phyloP scores from a whole-genome alignment of 179 eudicot species.

The Actinidia chinensis region DNA sequence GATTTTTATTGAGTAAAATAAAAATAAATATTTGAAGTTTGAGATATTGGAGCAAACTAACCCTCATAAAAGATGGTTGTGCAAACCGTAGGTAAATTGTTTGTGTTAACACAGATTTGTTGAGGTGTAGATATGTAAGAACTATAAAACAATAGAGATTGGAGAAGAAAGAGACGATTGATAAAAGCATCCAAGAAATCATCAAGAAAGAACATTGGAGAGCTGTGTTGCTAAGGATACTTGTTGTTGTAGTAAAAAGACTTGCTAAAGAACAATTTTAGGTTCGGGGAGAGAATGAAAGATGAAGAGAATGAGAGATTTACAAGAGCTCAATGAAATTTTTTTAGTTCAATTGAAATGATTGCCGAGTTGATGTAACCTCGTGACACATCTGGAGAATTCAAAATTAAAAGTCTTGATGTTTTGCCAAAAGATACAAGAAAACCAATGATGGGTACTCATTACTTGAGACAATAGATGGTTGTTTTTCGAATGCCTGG shows the following conservation, averaged over 20 bases:
- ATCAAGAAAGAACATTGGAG: too few species aligned
- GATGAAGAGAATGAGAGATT: too few species aligned
- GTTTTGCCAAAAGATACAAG: not conserved
- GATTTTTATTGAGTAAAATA: too few species aligned
- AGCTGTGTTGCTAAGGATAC: not conserved
- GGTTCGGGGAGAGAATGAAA: slow-evolving; percentile 23
- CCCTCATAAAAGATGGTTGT: too few species aligned
- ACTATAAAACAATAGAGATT: too few species aligned
- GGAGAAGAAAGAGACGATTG: too few species aligned
- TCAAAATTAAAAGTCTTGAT: not conserved
- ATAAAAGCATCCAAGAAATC: too few species aligned
- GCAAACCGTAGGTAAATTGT: too few species aligned
- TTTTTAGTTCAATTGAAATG: slow-evolving; percentile 29
- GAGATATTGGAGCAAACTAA: too few species aligned
- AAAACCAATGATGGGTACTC: not conserved
- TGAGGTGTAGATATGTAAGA: too few species aligned
- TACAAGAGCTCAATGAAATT: slow-evolving; percentile 27
- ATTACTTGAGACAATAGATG: not conserved
- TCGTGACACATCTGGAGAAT: slow-evolving; percentile 5
- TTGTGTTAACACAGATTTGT: too few species aligned
- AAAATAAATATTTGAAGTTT: too few species aligned
- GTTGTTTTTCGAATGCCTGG: not conserved
- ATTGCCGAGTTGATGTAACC: slow-evolving; percentile 29
- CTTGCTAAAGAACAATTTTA: slow-evolving; percentile 18
- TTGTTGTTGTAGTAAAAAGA: slow-evolving; percentile 20